Conservation (phyloP, 108 stramenopile genomes). For the Bacterosira constricta region DNA sequence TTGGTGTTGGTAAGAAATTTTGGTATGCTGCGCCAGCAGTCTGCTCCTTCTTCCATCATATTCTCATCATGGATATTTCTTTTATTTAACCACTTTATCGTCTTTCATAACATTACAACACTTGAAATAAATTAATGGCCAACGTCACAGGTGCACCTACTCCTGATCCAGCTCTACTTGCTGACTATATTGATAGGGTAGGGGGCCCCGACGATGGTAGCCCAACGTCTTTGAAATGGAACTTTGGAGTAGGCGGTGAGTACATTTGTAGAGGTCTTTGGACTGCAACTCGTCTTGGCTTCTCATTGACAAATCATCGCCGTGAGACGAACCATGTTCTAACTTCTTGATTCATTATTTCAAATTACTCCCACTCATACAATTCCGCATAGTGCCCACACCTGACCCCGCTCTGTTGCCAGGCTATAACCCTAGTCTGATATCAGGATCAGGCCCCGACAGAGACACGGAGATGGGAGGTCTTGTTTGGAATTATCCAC, state of each 20-base stretch:
- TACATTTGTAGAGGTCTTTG: neutral
- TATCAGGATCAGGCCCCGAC: no score
- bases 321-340: neutral
- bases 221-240: slow-evolving; percentile 19
- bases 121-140: no score
- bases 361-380: neutral
- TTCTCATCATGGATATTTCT: no score
- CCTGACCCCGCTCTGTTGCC: neutral
- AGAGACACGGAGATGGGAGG: neutral
- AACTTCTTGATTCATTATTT: neutral
- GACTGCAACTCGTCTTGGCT: no score
- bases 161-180: slow-evolving; percentile 14
- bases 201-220: slow-evolving; percentile 1
- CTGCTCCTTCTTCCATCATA: no score
- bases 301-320: no score
- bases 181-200: neutral
- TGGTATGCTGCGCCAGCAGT: no score
- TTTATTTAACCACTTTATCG: no score
- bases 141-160: slow-evolving; percentile 5
- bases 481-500: slow-evolving; percentile 13
- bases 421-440: no score
- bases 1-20: neutral
- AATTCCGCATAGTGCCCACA: neutral
- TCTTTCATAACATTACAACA: no score
- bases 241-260: slow-evolving; percentile 12